Percentiles rank a stretch among this genome's conserved stretches.
Conservation (phyloP, 2,329 filamentous ascomycete genomes). For the Annulohypoxylon truncatum region DNA sequence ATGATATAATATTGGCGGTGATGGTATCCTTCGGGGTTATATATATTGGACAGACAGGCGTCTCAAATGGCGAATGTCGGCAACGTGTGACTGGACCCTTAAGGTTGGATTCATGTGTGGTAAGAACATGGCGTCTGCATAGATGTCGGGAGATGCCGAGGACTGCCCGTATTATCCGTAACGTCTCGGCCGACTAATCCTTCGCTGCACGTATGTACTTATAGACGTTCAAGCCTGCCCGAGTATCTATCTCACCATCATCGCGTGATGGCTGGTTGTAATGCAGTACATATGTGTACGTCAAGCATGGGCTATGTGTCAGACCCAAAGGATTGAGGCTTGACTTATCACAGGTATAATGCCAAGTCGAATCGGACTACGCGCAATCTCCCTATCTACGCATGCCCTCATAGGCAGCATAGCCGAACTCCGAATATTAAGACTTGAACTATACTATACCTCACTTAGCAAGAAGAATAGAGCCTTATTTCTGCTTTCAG, state of each 20-base stretch:
- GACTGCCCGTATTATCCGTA: background rate
- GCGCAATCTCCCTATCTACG: constrained; percentile 2
- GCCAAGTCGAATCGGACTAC: background rate
- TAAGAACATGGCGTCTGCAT: background rate
- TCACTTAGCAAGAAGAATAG: background rate
- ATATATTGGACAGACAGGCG: background rate
- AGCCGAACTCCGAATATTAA: constrained; percentile 1
- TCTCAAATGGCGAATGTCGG: background rate
- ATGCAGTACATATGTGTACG: background rate
- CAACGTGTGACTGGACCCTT: background rate
- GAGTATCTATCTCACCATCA: background rate
- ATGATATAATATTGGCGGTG: background rate
- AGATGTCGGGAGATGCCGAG: background rate
- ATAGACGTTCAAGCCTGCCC: background rate
- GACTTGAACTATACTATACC: background rate
- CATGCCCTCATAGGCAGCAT: background rate
- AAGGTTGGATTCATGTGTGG: background rate
- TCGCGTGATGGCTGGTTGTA: background rate
- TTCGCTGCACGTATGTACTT: background rate
- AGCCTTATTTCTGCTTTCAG: background rate
- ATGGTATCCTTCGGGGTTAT: background rate
- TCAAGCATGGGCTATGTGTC: constrained; percentile 2
- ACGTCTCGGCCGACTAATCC: background rate
- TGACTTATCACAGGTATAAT: constrained; percentile 9
- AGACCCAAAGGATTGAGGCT: background rate